Percentiles rank a stretch among this genome's conserved stretches.
phyloP scores from a whole-genome alignment of 1,139 yeast genomes.

The Saccharomycopsis hybrid region DNA sequence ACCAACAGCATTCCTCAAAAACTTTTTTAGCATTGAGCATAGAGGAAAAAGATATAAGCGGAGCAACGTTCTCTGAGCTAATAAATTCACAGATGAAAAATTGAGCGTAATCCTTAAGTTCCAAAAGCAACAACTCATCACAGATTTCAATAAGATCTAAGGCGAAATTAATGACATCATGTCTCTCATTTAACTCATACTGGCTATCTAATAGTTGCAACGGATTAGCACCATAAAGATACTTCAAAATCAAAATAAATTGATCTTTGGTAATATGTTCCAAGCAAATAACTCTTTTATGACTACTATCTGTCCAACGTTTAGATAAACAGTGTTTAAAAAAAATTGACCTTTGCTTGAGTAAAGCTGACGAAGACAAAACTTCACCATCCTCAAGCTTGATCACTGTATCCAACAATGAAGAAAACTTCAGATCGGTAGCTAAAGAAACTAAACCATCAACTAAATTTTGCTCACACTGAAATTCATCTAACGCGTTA shows the following conservation, averaged over 20 bases:
- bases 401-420: slow-evolving; percentile 23
- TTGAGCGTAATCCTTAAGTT: slow-evolving; percentile 57
- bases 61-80: slow-evolving; percentile 52
- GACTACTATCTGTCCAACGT: slow-evolving; percentile 1
- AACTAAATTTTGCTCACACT: neutral
- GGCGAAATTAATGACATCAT: slow-evolving; percentile 46
- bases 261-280: slow-evolving; percentile 37
- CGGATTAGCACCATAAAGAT: slow-evolving; percentile 52
- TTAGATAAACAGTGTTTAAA: slow-evolving; percentile 36
- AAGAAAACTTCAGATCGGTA: neutral
- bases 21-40: slow-evolving; percentile 47
- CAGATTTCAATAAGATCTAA: slow-evolving; percentile 57
- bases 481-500: neutral
- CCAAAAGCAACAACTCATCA: slow-evolving; percentile 58
- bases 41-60: slow-evolving; percentile 50
- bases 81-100: slow-evolving; percentile 54
- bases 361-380: slow-evolving; percentile 39
- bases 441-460: neutral
- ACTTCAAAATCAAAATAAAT: slow-evolving; percentile 48
- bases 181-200: slow-evolving; percentile 28
- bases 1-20: slow-evolving; percentile 59
- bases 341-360: slow-evolving; percentile 52
- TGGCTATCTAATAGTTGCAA: slow-evolving; percentile 37
- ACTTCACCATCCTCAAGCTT: slow-evolving; percentile 22
- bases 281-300: slow-evolving; percentile 34